A percentile compares a stretch with the other conserved stretches of the same genome.
phyloP scores from a whole-genome alignment of 305 asterid species.

The Nicotiana rustica region DNA sequence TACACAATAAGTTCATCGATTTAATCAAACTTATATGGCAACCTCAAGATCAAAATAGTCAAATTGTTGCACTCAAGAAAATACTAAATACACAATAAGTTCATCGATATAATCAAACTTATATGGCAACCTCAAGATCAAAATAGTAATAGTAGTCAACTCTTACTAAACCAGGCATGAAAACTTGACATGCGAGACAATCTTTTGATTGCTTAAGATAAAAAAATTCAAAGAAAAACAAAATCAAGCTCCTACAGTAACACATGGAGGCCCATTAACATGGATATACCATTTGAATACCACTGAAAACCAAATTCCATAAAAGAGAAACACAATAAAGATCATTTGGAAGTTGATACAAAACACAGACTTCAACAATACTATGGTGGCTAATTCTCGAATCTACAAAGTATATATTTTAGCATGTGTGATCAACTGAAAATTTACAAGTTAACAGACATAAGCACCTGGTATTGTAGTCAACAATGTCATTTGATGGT shows the following conservation, averaged over 20 bases:
- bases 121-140: background rate
- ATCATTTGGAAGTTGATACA: background rate
- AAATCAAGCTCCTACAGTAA: background rate
- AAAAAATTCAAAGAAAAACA: background rate
- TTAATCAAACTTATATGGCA: background rate
- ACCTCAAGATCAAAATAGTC: background rate
- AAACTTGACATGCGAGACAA: background rate
- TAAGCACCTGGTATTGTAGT: slow-evolving; percentile 90
- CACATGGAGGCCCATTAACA: background rate
- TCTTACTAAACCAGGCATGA: slow-evolving; percentile 16
- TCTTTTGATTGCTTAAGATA: background rate
- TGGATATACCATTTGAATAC: slow-evolving; percentile 8
- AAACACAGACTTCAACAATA: background rate
- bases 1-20: background rate
- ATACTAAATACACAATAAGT: slow-evolving; percentile 22
- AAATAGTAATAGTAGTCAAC: background rate
- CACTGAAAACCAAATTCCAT: background rate
- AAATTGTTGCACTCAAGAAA: background rate
- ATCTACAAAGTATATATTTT: background rate
- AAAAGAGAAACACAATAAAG: background rate
- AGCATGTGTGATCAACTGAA: background rate
- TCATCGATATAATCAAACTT: background rate
- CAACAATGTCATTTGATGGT: slow-evolving; percentile 85
- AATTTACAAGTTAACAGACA: slow-evolving; percentile 25
- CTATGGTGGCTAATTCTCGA: background rate